phyloP scores from a whole-genome alignment of 352 stramenopile genomes.

The Phytophthora colocasiae region DNA sequence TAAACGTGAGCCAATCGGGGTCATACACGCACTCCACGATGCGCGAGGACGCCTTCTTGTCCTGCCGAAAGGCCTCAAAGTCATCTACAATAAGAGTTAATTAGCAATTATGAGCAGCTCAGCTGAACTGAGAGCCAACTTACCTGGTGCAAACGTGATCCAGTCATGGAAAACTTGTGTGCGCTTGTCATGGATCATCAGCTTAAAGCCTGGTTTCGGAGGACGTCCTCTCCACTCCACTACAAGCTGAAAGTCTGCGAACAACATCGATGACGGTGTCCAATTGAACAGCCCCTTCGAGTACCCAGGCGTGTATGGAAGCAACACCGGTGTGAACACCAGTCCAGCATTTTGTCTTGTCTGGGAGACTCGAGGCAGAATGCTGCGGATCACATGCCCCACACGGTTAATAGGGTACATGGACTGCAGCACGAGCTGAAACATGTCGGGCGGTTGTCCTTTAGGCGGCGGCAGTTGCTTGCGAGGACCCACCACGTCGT shows the following conservation, averaged over 20 bases:
- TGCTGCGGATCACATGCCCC: conserved; percentile 79
- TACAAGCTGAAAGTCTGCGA: conserved; percentile 80
- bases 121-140: background rate
- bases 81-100: conserved; percentile 46
- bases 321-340: conserved; percentile 78
- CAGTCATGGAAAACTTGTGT: conserved; percentile 89
- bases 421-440: conserved; percentile 84
- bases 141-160: conserved; percentile 85
- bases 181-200: conserved; percentile 86
- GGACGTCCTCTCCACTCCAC: conserved; percentile 83
- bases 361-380: conserved; percentile 73
- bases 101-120: background rate
- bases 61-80: conserved; percentile 78
- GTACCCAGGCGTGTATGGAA: conserved; percentile 82
- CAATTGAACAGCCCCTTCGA: conserved; percentile 81
- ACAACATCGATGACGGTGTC: conserved; percentile 62
- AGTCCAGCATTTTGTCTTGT: conserved; percentile 83
- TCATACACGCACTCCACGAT: conserved; percentile 89
- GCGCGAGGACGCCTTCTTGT: conserved; percentile 85
- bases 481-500: conserved; percentile 86
- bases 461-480: conserved; percentile 82
- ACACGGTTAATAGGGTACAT: conserved; percentile 86
- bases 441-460: conserved; percentile 77
- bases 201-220: conserved; percentile 84
- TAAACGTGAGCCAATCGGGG: conserved; percentile 81